Base-by-base conservation (phyloP, 192 early-diverging fungal species). In the Rhizoclosmatium globosum region DNA sequence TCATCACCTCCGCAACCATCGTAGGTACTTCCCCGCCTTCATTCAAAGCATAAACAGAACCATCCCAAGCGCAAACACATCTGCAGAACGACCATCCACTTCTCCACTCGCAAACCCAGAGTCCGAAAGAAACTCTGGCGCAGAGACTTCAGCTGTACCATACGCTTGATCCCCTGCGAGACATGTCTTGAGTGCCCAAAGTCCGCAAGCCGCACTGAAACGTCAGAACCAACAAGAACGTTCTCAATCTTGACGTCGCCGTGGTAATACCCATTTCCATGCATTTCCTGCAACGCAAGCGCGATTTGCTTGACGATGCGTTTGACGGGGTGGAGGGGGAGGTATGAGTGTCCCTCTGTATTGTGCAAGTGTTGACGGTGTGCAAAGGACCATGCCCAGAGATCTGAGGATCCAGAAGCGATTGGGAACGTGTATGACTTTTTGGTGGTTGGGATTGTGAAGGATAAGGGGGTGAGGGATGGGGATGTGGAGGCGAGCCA, bases 221-320 rank as follows among this genome's bases (percentile, higher is more conserved):
- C 31, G 61, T 44, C 69, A 38, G 13, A 13, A 45, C 21, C 46
- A n/a, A 73, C 61, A 38, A 91, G 77, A 45, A 91, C 81, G 78
- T 91, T 91, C 77, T 91, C 88, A 68, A 91, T 85, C 79, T 91
- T 91, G 78, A 89, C 80, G 74, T 90, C 89, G 19, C 88, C 81
- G 73, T 91, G 89, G n/a, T 85, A 85, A 38, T 89, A 66, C 38
- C 84, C 83, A 7, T 78, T 71, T 44, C 69, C 9, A 72, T 91
- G 84, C 60, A 91, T 69, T 68, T 88, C 73, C 39, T 31, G 31
- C 13, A 91, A 66, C 13, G 82, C 86, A 4, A 57, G 47, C 4
- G 82, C 74, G 31, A 88, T 79, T 48, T 89, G 88, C 3, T 46
- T 13, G 61, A 91, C 87, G 39, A 91, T 81, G 4, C 48, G 31